Evolutionary conservation across 768 basidiomycete genomes (phyloP), one percentile per base, ranked within the genome.

Genomic region (Cyathus striatus): DNA sequence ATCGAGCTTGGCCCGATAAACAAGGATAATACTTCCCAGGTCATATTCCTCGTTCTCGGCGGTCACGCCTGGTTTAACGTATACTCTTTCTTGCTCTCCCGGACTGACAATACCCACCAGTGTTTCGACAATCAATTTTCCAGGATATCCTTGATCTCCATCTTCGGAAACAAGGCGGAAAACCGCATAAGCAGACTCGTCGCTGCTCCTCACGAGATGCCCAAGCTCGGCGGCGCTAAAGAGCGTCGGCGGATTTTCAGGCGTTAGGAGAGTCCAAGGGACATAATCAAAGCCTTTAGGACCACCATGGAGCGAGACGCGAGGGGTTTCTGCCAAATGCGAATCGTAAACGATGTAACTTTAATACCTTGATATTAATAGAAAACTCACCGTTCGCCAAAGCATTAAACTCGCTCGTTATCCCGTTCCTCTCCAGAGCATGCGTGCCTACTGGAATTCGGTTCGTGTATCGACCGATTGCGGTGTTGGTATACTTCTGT

Each of bases 261-360:
- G 48, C 25, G 58, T 58, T 20, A 84, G 58, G 2, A 66, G 62
- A 22, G 67, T 66, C 81, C 81, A 87, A 3, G 69, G 52, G 37
- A 65, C 56, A 16, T 67, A 58, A 60, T 90, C 85, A 51, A 79
- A 86, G 7, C 83, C 86, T 23, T 61, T 60, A 4, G 77, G 75
- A 6, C 86, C 86, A 18, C 86, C 85, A 54, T 89, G 86, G 10
- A 89, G 73, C 9, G 81, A 86, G 9, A 87, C 85, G 14, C 64
- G 47, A 0, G 68, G 56, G 40, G 63, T 68, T 57, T 79, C 78
- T 79, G 41, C n/a, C n/a, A n/a, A n/a, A n/a, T n/a, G n/a, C n/a
- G n/a, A n/a, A n/a, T n/a, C n/a, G n/a, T n/a, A n/a, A n/a, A n/a
- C n/a, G n/a, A n/a, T n/a, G n/a, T n/a, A n/a, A n/a, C n/a, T n/a